A percentile compares a stretch with the other conserved stretches of the same genome.
phyloP scores from a whole-genome alignment of 2,329 filamentous ascomycete species.

The Pseudogymnoascus sp. region DNA sequence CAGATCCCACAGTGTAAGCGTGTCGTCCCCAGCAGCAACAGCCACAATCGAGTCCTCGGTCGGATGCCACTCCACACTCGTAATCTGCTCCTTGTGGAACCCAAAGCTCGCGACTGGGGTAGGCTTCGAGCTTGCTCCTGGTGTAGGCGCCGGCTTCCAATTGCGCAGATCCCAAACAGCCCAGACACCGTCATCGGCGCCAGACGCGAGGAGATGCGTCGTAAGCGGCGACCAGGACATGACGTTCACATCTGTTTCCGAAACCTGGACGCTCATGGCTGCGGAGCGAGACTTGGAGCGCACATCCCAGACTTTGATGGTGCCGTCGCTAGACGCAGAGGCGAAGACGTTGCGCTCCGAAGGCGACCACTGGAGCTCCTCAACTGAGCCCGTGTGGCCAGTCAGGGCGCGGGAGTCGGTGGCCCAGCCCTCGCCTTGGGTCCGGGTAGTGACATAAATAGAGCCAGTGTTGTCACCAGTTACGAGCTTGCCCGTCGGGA shows the following conservation, averaged over 20 bases:
- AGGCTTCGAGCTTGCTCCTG: slow-evolving; percentile 47
- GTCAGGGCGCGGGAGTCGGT: slow-evolving; percentile 79
- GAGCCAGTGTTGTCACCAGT: slow-evolving; percentile 87
- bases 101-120: slow-evolving; percentile 86
- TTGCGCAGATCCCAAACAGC: slow-evolving; percentile 93
- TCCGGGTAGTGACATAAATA: slow-evolving; percentile 83
- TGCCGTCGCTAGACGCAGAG: slow-evolving; percentile 88
- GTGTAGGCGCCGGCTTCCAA: slow-evolving; percentile 67
- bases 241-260: slow-evolving; percentile 85
- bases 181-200: slow-evolving; percentile 90
- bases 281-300: slow-evolving; percentile 82
- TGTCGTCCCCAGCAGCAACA: slow-evolving; percentile 88
- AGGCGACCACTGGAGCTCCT: slow-evolving; percentile 96
- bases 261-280: slow-evolving; percentile 82
- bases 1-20: slow-evolving; percentile 92
- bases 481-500: slow-evolving; percentile 75
- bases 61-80: slow-evolving; percentile 93
- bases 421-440: slow-evolving; percentile 81
- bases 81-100: slow-evolving; percentile 96
- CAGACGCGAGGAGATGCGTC: slow-evolving; percentile 81
- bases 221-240: slow-evolving; percentile 92
- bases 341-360: slow-evolving; percentile 90
- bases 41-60: slow-evolving; percentile 94
- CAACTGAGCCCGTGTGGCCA: slow-evolving; percentile 78
- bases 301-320: slow-evolving; percentile 92